A percentile compares a stretch with the other conserved stretches of the same genome.
phyloP scores from a whole-genome alignment of 2,329 filamentous ascomycete species.

The Penicillium sp. region DNA sequence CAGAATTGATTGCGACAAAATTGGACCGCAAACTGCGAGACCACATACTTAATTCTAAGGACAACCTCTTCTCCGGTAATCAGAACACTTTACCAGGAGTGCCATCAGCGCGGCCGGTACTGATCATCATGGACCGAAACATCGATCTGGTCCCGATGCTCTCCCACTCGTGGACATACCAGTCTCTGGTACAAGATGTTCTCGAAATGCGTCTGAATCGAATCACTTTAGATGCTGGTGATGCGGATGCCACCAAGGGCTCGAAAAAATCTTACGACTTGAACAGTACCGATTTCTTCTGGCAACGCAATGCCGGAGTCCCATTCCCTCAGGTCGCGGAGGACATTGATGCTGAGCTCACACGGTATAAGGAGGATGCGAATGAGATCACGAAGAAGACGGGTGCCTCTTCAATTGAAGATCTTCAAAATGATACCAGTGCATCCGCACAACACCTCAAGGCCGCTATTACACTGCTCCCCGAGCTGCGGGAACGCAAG shows the following conservation, averaged over 20 bases:
- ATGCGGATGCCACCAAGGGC: conserved; percentile 68
- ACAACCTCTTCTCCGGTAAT: conserved; percentile 79
- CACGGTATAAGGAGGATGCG: conserved; percentile 92
- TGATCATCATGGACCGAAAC: conserved; percentile 92
- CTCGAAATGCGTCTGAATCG: conserved; percentile 81
- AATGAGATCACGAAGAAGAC: conserved; percentile 94
- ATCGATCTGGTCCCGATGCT: conserved; percentile 96
- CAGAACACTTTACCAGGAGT: conserved; percentile 61
- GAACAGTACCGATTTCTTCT: conserved; percentile 89
- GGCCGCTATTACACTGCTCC: conserved; percentile 86
- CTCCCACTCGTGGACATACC: conserved; percentile 92
- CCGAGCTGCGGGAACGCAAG: conserved; percentile 88
- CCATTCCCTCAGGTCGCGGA: conserved; percentile 96
- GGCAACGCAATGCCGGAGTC: conserved; percentile 83
- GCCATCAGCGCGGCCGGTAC: conserved; percentile 73
- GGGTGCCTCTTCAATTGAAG: conserved; percentile 85
- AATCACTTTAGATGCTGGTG: conserved; percentile 85
- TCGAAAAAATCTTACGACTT: conserved; percentile 88
- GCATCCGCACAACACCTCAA: conserved; percentile 92
- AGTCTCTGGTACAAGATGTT: conserved; percentile 77
- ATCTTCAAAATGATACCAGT: conserved; percentile 82
- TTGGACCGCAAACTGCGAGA: conserved; percentile 93
- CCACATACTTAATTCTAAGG: conserved; percentile 95
- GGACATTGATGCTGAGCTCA: conserved; percentile 89
- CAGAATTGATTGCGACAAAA: conserved; percentile 90